phyloP scores from a whole-genome alignment of 139 green algal species.

The Ettlia oleoabundans region DNA sequence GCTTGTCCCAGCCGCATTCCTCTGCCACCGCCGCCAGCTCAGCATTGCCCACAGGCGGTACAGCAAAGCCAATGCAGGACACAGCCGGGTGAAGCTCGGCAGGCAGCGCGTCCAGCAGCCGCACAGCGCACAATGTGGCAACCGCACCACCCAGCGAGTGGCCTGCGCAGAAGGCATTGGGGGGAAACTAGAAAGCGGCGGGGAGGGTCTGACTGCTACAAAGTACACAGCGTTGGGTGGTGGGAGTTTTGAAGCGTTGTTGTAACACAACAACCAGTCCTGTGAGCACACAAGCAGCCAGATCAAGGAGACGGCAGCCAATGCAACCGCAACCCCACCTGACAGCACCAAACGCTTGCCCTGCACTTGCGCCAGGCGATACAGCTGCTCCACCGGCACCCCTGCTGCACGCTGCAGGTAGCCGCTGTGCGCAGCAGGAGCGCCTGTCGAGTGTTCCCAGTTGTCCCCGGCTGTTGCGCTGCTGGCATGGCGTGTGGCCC shows the following conservation, averaged over 20 bases:
- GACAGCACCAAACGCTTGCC: slow-evolving; percentile 71
- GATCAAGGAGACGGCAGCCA: too few species aligned
- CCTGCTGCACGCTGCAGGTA: slow-evolving; percentile 64
- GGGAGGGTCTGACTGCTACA: too few species aligned
- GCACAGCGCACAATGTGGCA: slow-evolving; percentile 71
- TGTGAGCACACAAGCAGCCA: too few species aligned
- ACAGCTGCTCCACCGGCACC: slow-evolving; percentile 65
- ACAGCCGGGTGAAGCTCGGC: slow-evolving; percentile 36
- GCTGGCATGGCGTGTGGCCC: not conserved
- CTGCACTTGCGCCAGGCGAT: slow-evolving; percentile 50
- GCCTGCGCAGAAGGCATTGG: too few species aligned
- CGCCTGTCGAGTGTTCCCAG: too few species aligned
- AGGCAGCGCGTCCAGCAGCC: slow-evolving; percentile 63
- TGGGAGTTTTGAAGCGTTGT: too few species aligned
- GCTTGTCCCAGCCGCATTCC: slow-evolving; percentile 54
- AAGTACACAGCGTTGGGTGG: too few species aligned
- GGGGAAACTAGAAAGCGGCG: too few species aligned
- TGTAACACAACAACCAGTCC: too few species aligned
- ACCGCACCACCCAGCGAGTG: slow-evolving; percentile 81
- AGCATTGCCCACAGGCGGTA: slow-evolving; percentile 75
- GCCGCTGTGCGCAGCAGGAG: slow-evolving; percentile 56
- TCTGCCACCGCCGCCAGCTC: slow-evolving; percentile 68
- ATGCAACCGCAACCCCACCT: too few species aligned
- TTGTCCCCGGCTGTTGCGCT: not conserved
- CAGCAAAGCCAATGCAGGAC: slow-evolving; percentile 72